Percentiles rank a stretch among this genome's conserved stretches.
Evolutionary conservation across 1,284 basidiomycete species (phyloP).

Genomic region (Tilletia indica): DNA sequence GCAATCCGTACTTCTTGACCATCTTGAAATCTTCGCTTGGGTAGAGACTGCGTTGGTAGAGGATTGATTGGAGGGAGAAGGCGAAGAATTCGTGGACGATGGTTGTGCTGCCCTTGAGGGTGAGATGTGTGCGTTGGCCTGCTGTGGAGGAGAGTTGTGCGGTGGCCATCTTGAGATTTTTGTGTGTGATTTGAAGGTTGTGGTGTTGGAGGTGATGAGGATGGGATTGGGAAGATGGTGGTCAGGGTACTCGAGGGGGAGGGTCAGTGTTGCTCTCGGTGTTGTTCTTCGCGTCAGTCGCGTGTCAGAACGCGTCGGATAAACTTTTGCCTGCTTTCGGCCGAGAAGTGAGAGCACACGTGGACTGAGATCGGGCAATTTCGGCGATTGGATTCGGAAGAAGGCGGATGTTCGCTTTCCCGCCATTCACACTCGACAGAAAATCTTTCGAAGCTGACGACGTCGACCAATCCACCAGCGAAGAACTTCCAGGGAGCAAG

Average conservation of each 20-base stretch:
- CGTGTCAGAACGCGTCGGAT: background rate
- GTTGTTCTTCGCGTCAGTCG: background rate
- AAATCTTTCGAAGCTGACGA: too few relatives aligned
- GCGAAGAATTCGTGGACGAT: slow-evolving; percentile 99
- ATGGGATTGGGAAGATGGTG: background rate
- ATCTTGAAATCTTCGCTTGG: slow-evolving; percentile 86
- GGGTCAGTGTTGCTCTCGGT: slow-evolving; percentile 10
- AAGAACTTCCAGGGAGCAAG: too few relatives aligned
- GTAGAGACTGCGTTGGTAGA: slow-evolving; percentile 96
- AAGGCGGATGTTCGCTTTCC: too few relatives aligned
- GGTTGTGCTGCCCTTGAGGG: slow-evolving; percentile 88
- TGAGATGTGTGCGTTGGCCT: slow-evolving; percentile 57
- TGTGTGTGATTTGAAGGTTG: background rate
- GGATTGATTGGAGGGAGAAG: slow-evolving; percentile 76
- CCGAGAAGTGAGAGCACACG: too few relatives aligned
- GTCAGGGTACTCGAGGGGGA: background rate
- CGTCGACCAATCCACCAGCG: too few relatives aligned
- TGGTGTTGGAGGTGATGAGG: background rate
- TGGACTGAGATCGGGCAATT: too few relatives aligned
- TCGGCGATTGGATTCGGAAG: too few relatives aligned
- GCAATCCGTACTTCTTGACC: slow-evolving; percentile 89
- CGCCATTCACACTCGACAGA: too few relatives aligned
- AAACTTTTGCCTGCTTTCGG: too few relatives aligned
- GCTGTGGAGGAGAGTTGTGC: slow-evolving; percentile 37
- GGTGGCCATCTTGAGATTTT: slow-evolving; percentile 22